Base-by-base conservation (phyloP, 768 basidiomycete genomes). In the Gymnopilus junonius region DNA sequence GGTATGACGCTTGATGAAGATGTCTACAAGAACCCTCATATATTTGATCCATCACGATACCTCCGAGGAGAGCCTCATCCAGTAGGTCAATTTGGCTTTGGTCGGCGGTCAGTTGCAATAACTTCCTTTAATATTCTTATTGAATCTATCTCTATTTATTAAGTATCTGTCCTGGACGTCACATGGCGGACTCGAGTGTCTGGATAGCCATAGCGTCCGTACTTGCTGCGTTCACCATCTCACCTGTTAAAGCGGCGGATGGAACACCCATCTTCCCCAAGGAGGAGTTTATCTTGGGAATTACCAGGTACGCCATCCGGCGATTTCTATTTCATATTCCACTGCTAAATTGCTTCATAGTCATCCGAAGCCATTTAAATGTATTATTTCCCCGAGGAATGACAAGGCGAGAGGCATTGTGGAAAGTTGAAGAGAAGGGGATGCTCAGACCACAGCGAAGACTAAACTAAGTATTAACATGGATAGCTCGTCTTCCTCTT, bases 111-210 rank as follows among this genome's bases (percentile, higher is more conserved):
- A 20, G 67, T 27, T 42, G 2, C 50, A 17, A 7, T 56, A 14
- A 37, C 14, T 53, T 50, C 27, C 11, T 17, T 43, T 55, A 11
- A 37, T 61, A 21, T 48, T 10, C 31, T 15, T 4, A 27, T 3
- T 31, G 27, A 43, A 2, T 35, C 34, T 3, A n/a, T 55, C 10
- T 11, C 8, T 17, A 10, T 5, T 8, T 29, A 23, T n/a, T 12
- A 29, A 70, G 70, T 6, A 62, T 73, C 10, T 83, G 81, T 62
- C 76, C 80, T 7, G 84, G 82, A 7, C 69, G 74, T 15, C 62
- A 81, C 45, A 67, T 85, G 34, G 82, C 80, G 0, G 79, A 83
- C 35, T 70, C 75, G 4, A 81, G 79, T 10, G 27, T 81, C 21
- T 79, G 76, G 71, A 67, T 72, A n/a, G 69, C 67, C 4, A 66